phyloP scores from a whole-genome alignment of 257 asterid genomes.

The Solanum gandarillasii region DNA sequence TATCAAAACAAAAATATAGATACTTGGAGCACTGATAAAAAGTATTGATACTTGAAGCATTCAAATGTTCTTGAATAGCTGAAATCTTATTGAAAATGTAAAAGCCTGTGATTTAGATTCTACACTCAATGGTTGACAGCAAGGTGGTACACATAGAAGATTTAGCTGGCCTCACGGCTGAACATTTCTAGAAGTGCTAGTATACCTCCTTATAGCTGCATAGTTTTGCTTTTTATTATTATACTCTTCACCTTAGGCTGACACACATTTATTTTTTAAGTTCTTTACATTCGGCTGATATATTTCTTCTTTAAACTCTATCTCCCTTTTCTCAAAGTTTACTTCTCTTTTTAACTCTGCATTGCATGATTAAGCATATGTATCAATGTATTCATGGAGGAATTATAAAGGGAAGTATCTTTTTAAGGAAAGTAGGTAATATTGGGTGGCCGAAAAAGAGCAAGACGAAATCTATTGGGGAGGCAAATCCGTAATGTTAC shows the following conservation, averaged over 20 bases:
- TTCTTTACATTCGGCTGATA: neutral
- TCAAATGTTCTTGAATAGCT: neutral
- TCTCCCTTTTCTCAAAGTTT: neutral
- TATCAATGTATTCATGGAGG: neutral
- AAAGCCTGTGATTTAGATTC: neutral
- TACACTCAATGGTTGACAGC: neutral
- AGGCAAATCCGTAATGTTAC: neutral
- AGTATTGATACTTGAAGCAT: neutral
- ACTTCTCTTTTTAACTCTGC: neutral
- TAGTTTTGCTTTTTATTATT: neutral
- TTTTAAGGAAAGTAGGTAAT: neutral
- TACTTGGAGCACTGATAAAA: neutral
- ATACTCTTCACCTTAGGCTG: neutral
- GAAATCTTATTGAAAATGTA: neutral
- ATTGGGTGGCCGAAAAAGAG: neutral
- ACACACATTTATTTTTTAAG: neutral
- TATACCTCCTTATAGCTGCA: neutral
- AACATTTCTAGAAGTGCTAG: neutral
- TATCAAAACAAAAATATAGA: neutral
- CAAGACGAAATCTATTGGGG: neutral
- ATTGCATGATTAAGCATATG: neutral
- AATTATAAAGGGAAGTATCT: neutral
- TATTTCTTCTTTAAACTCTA: neutral
- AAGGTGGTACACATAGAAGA: neutral
- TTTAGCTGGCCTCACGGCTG: neutral